These are phyloP conservation scores for Botrytis galanthina DNA, from an alignment of 2,329 filamentous ascomycete species.

Conservation along the genomic window DNA sequence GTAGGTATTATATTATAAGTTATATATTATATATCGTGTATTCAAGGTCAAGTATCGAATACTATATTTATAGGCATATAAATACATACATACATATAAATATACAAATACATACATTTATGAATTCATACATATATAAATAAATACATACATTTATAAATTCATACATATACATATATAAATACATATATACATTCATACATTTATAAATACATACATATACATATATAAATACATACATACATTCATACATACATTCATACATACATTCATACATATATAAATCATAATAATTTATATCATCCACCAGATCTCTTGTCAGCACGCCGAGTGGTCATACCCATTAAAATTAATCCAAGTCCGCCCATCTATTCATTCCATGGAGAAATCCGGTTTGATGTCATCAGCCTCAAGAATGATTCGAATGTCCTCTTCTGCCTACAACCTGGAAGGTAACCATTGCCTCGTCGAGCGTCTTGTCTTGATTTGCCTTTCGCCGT, in stretches of 20 bases:
- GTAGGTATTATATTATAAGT: no score
- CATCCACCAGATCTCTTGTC: no score
- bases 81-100: no score
- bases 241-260: no score
- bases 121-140: no score
- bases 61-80: not conserved
- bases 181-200: not conserved
- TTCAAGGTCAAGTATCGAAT: not conserved
- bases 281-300: no score
- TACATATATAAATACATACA: no score
- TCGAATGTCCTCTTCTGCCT: not conserved
- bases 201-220: no score
- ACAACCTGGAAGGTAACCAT: not conserved
- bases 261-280: no score
- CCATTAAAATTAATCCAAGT: not conserved
- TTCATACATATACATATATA: no score
- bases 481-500: not conserved
- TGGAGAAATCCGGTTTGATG: not conserved
- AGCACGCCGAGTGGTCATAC: not conserved
- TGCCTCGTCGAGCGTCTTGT: not conserved
- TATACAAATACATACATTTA: not conserved
- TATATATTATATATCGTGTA: no score
- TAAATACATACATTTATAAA: no score
- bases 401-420: not conserved
- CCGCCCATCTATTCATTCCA: not conserved